Evolutionary conservation across 768 basidiomycete species (phyloP), one percentile per base, ranked within the genome.

Genomic region (Podaxis mareebaensis): DNA sequence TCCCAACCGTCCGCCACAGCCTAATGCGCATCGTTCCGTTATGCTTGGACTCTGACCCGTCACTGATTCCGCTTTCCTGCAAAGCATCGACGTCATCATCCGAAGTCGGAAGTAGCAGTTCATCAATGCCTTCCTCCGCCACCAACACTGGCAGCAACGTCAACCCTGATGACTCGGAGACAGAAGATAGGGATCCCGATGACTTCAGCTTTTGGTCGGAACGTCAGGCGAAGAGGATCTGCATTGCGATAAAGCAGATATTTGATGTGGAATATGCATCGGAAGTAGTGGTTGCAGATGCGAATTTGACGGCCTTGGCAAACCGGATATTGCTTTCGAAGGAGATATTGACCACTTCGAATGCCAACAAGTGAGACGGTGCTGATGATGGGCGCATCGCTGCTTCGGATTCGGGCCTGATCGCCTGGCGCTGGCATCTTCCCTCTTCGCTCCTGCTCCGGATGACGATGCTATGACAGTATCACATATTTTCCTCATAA

Each of bases 181-280:
- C 74, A 15, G 80, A 83, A 46, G 75, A 77, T 39, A 85, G 81
- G 51, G 92, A 96, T 69, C 86, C 88, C 1, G 96, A 99, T 70
- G 96, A 99, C 76, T 99, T 99, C 74, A 84, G 86, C 52, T 95
- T 99, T 78, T 96, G 95, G 93, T 90, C 90, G 1, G 89, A 91
- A 68, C 79, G 81, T 48, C 96, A 99, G 74, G 97, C 96, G 61
- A 90, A 89, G 75, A 85, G 93, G 59, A 98, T 99, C 67, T 90
- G 90, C 57, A 76, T 79, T 20, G 89, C 87, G 28, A 87, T 96
- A 63, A 79, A 91, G 67, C 85, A 93, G 72, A 85, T 90, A 33
- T 98, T 97, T 75, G 86, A 83, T 26, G 90, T 98, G 44, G 96
- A 99, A 70, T 90, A 95, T 72, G 89, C 88, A 8, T 85, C 88